Evolutionary conservation across 202 grass and related monocot genomes (phyloP).

Genomic region (Zoysia matrella): DNA sequence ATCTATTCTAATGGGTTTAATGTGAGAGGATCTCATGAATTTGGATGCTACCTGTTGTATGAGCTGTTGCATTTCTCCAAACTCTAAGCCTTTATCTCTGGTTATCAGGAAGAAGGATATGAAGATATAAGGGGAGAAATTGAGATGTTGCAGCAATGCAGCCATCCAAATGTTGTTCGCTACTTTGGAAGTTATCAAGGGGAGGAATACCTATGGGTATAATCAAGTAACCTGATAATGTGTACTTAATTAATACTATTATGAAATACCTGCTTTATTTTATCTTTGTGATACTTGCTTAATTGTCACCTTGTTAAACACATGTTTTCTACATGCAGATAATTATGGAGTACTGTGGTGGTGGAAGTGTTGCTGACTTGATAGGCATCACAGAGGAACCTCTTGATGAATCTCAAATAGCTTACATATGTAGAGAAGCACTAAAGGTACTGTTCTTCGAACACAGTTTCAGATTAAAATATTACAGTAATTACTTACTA

Average conservation of each 20-base stretch:
- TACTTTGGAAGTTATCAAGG: slow-evolving; percentile 99
- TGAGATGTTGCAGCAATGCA: slow-evolving; percentile 99
- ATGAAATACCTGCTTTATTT: slow-evolving; percentile 15
- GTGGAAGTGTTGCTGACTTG: slow-evolving; percentile 96
- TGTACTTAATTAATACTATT: slow-evolving; percentile 20
- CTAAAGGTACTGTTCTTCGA: slow-evolving; percentile 69
- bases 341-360: slow-evolving; percentile 99
- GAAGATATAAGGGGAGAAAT: slow-evolving; percentile 99
- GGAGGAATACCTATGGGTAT: slow-evolving; percentile 96
- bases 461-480: slow-evolving; percentile 18
- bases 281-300: slow-evolving; percentile 1
- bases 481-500: not conserved
- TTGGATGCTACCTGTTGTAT: slow-evolving; percentile 32
- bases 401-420: slow-evolving; percentile 96
- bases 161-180: slow-evolving; percentile 95
- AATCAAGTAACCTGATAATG: slow-evolving; percentile 40
- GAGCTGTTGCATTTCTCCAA: slow-evolving; percentile 55
- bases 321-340: slow-evolving; percentile 58
- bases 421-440: slow-evolving; percentile 97
- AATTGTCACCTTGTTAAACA: slow-evolving; percentile 31
- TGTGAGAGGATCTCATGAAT: slow-evolving; percentile 10
- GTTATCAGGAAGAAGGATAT: slow-evolving; percentile 92
- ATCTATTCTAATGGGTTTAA: slow-evolving; percentile 34
- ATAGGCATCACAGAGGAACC: slow-evolving; percentile 91
- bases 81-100: slow-evolving; percentile 26